These are phyloP conservation scores for Sporothrix mexicana DNA, from an alignment of 2,329 filamentous ascomycete species.

Conservation along the genomic window DNA sequence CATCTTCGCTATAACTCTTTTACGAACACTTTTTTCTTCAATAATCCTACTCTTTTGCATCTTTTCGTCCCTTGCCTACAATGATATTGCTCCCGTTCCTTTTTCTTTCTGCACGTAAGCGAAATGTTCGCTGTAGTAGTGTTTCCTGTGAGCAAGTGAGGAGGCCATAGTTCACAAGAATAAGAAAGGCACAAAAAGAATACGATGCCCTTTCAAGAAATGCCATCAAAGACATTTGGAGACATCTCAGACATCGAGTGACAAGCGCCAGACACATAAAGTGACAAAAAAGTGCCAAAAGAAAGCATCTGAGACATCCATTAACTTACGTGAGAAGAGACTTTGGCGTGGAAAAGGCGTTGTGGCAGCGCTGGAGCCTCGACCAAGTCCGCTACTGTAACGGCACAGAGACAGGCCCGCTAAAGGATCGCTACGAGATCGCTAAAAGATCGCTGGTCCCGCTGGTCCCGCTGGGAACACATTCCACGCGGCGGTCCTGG, in stretches of 20 bases:
- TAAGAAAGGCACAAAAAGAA: not conserved
- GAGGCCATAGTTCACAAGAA: not conserved
- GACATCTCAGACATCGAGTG: constrained; percentile 8
- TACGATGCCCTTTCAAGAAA: not conserved
- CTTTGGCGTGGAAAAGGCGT: not conserved
- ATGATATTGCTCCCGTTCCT: not conserved
- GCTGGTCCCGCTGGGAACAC: constrained; percentile 10
- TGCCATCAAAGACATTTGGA: constrained; percentile 14
- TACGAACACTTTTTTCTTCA: not conserved
- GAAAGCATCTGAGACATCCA: constrained; percentile 21
- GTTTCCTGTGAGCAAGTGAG: not conserved
- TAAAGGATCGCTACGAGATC: constrained; percentile 8
- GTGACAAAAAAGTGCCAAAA: not conserved
- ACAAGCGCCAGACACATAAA: constrained; percentile 10
- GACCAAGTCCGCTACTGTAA: not conserved
- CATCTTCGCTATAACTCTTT: not conserved
- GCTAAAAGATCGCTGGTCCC: constrained; percentile 4
- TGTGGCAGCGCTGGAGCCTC: not conserved
- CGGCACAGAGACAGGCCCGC: not conserved
- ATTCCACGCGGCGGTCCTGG: constrained; percentile 25
- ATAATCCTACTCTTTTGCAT: not conserved
- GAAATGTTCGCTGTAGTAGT: not conserved
- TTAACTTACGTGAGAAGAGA: not conserved
- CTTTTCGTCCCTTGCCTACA: constrained; percentile 3
- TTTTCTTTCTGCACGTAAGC: not conserved